These are phyloP conservation scores for Pichia inconspicua DNA, from an alignment of 1,139 yeast genomes.

Conservation along the genomic window DNA sequence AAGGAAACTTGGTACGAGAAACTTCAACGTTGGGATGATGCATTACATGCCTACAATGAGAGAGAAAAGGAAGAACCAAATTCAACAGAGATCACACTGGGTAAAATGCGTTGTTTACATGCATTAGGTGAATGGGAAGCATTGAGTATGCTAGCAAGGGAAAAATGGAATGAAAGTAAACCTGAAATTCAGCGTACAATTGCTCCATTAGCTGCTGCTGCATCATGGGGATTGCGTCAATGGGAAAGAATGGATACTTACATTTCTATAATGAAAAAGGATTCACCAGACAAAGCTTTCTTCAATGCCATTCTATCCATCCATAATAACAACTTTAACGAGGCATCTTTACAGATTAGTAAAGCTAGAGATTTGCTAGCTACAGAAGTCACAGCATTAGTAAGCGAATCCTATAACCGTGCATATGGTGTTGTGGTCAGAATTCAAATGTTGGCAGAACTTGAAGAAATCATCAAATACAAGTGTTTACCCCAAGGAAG, in stretches of 20 bases:
- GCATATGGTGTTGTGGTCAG: conserved; percentile 96
- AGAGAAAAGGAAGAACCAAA: conserved; percentile 52
- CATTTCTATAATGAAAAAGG: conserved; percentile 80
- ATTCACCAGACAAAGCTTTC: conserved; percentile 90
- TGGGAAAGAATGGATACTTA: conserved; percentile 97
- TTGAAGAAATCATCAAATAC: conserved; percentile 89
- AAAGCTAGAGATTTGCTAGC: conserved; percentile 84
- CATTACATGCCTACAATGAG: conserved; percentile 78
- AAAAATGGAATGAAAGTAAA: conserved; percentile 72
- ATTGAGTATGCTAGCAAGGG: conserved; percentile 74
- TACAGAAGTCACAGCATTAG: conserved; percentile 89
- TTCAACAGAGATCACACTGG: conserved; percentile 80
- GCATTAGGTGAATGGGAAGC: conserved; percentile 99
- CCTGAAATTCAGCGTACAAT: conserved; percentile 74
- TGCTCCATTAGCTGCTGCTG: conserved; percentile 97
- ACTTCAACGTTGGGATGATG: conserved; percentile 97
- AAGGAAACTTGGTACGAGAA: conserved; percentile 98
- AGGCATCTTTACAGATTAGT: conserved; percentile 70
- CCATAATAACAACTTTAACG: conserved; percentile 80
- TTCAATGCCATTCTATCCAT: conserved; percentile 83
- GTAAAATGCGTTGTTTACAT: conserved; percentile 95
- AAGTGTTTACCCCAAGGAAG: conserved; percentile 78
- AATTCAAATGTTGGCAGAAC: conserved; percentile 93
- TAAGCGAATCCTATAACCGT: conserved; percentile 91
- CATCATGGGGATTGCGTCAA: conserved; percentile 97